phyloP scores from a whole-genome alignment of 768 basidiomycete species.

The Calocera cornea region DNA sequence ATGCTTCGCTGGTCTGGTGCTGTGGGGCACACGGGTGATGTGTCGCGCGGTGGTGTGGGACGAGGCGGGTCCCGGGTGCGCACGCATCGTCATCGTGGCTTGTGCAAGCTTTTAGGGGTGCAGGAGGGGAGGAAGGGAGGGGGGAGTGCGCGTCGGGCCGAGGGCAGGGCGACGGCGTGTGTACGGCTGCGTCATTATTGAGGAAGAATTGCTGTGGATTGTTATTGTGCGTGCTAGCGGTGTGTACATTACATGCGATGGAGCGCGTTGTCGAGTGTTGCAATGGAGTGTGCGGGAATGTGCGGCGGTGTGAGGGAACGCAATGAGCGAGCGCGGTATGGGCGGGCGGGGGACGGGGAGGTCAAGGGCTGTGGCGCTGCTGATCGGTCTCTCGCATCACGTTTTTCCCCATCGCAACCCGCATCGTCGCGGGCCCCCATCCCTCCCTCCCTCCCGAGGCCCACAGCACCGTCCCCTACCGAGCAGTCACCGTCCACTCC shows the following conservation, averaged over 20 bases:
- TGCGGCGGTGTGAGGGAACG: not conserved
- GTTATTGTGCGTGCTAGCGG: not conserved
- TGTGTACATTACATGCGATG: not conserved
- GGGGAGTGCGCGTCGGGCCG: no score
- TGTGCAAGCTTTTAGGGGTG: not conserved
- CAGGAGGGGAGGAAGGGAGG: not conserved
- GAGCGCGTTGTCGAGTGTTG: not conserved
- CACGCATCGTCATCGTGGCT: not conserved
- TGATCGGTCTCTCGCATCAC: not conserved
- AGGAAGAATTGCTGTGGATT: not conserved
- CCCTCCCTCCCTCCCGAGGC: not conserved
- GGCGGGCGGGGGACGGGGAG: not conserved
- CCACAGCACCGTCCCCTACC: no score
- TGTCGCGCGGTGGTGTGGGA: no score
- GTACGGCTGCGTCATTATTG: not conserved
- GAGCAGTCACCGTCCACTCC: not conserved
- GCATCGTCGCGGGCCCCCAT: not conserved
- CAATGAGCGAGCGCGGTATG: not conserved
- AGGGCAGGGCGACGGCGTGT: not conserved
- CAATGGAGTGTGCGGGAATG: not conserved
- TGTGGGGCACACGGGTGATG: no score
- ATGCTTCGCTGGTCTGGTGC: no score
- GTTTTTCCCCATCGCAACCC: constrained; percentile 5
- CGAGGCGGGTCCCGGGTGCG: not conserved
- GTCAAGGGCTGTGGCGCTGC: not conserved